Evolutionary conservation across 495 filamentous ascomycete species (phyloP).

Genomic region (Aspergillus leporis): DNA sequence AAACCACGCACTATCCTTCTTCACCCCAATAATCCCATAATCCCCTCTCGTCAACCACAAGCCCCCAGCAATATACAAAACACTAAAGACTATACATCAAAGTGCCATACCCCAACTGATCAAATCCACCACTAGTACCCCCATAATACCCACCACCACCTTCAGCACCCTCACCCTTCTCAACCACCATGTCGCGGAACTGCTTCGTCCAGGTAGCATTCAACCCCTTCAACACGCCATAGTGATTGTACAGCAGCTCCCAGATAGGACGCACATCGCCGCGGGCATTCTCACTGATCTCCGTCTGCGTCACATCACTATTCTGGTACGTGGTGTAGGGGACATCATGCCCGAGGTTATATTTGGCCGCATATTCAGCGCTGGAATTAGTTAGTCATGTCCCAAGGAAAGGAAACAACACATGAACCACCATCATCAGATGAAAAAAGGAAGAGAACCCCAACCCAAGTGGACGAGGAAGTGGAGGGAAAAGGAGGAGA

Average conservation of each 20-base stretch:
- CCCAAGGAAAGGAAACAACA: too few species aligned
- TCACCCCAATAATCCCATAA: neutral
- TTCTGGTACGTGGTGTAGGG: conserved; percentile 42
- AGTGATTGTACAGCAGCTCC: conserved; percentile 45
- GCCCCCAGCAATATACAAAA: neutral
- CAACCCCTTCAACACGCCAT: conserved; percentile 34
- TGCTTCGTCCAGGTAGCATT: conserved; percentile 33
- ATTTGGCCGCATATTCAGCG: conserved; percentile 43
- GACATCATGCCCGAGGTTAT: conserved; percentile 44
- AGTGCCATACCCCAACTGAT: conserved; percentile 18
- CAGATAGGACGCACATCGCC: conserved; percentile 37
- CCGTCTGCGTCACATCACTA: conserved; percentile 33
- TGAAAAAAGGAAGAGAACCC: too few species aligned
- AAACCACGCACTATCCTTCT: neutral
- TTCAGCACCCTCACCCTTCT: conserved; percentile 11
- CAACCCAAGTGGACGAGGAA: too few species aligned
- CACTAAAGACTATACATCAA: conserved; percentile 9
- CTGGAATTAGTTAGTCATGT: conserved; percentile 17
- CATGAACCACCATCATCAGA: conserved; percentile 5
- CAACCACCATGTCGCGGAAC: conserved; percentile 28
- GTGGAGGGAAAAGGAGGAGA: neutral
- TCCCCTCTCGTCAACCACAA: neutral
- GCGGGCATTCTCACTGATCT: conserved; percentile 28
- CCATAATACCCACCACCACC: conserved; percentile 19
- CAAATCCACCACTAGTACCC: conserved; percentile 11